Evolutionary conservation across 495 filamentous ascomycete species (phyloP).

Genomic region (Friedmanniomyces simplex): DNA sequence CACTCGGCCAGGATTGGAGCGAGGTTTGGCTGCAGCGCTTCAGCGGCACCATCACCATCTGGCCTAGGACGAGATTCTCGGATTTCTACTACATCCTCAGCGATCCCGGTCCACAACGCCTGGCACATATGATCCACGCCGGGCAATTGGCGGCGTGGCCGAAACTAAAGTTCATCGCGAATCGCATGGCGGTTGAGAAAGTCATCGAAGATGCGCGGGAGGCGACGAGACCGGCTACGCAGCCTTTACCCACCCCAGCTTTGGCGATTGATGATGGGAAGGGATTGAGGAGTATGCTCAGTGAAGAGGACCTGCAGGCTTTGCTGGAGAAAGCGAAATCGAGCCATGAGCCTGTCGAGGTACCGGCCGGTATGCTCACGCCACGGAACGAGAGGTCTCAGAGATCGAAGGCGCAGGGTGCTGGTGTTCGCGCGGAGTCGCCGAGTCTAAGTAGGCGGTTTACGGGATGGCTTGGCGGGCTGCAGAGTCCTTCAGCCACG

Average conservation of each 20-base stretch:
- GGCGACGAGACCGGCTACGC: neutral
- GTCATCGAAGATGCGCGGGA: slow-evolving; percentile 49
- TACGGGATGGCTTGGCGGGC: slow-evolving; percentile 21
- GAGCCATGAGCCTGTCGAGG: slow-evolving; percentile 7
- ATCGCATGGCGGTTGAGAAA: slow-evolving; percentile 72
- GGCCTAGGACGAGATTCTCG: slow-evolving; percentile 62
- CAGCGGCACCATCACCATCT: slow-evolving; percentile 89
- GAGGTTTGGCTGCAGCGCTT: slow-evolving; percentile 94
- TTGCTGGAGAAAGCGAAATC: slow-evolving; percentile 7
- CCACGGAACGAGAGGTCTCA: neutral
- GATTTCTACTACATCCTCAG: slow-evolving; percentile 82
- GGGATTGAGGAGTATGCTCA: slow-evolving; percentile 8
- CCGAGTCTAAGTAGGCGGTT: slow-evolving; percentile 25
- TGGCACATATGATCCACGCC: slow-evolving; percentile 77
- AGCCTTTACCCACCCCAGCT: slow-evolving; percentile 2
- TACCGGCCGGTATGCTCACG: neutral
- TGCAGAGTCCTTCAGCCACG: neutral
- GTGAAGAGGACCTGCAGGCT: slow-evolving; percentile 18
- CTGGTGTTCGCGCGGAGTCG: slow-evolving; percentile 13
- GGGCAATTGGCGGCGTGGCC: slow-evolving; percentile 82
- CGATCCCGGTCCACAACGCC: slow-evolving; percentile 62
- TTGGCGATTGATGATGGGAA: neutral
- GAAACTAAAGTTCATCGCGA: slow-evolving; percentile 80
- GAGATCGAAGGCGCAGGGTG: neutral
- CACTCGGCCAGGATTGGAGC: slow-evolving; percentile 91